phyloP scores from a whole-genome alignment of 192 early-diverging fungal species.

The Spizellomyces sp. region DNA sequence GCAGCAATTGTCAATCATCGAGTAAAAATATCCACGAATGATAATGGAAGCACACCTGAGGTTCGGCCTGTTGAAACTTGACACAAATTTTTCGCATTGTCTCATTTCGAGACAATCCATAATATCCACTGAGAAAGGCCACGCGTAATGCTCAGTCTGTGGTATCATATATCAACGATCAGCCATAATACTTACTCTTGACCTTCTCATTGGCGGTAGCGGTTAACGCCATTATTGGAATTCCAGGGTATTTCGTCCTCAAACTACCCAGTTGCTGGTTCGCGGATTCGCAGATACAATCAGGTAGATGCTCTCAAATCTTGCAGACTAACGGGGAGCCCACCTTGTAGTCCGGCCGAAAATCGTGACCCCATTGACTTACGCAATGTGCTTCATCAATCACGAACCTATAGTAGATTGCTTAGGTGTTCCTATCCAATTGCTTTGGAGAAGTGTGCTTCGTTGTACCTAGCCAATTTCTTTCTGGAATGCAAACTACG shows the following conservation, averaged over 20 bases:
- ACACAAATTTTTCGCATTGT: conserved; percentile 71
- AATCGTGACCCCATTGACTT: conserved; percentile 97
- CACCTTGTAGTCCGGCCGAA: conserved; percentile 87
- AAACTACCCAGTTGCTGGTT: conserved; percentile 57
- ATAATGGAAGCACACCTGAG: conserved; percentile 46
- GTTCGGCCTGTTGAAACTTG: conserved; percentile 89
- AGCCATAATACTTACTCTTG: conserved; percentile 40
- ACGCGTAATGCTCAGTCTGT: neutral
- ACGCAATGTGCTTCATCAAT: conserved; percentile 98
- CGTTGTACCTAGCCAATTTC: conserved; percentile 61
- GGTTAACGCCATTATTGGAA: conserved; percentile 93
- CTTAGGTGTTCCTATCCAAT: neutral
- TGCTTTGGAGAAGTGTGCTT: neutral
- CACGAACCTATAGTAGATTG: conserved; percentile 59
- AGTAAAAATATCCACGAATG: no score
- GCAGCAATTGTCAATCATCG: no score
- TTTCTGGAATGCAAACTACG: conserved; percentile 59
- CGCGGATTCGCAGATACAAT: neutral
- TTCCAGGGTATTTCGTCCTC: conserved; percentile 66
- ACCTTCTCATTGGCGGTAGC: conserved; percentile 94
- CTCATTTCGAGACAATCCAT: conserved; percentile 70
- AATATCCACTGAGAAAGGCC: conserved; percentile 64
- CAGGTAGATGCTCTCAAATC: no score
- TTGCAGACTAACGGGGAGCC: neutral
- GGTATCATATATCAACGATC: neutral